Base-by-base conservation (phyloP, 148 eudicot species). In the Rhododendron henanense region DNA sequence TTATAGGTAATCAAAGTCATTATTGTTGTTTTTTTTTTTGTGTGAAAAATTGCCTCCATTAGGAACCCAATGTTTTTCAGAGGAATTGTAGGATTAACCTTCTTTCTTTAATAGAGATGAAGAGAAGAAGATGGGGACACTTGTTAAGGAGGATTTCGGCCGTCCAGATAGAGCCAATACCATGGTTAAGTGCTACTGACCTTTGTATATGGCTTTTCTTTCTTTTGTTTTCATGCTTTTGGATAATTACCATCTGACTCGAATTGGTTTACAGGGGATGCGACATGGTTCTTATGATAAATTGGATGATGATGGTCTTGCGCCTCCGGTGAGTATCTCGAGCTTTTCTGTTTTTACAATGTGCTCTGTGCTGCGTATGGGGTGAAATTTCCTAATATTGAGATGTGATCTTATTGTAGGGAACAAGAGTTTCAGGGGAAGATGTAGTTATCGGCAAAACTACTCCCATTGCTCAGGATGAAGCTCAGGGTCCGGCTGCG, bases 391-490 rank as follows among this genome's bases (percentile, higher is more conserved):
- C 50, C 83, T 51, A 37, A 79, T 19, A 11, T 4, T 44, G 45
- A 69, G 1, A 67, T 37, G 8, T 83, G 83, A 5, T 84, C 86
- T 10, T 78, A n/a, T 89, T 35, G 35, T 89, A 94, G 93, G 99
- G 99, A 76, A 96, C 99, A 59, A 93, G 98, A 88, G 96, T 93
- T 88, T 90, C 97, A 21, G 99, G 99, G 79, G 99, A 96, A 91
- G 99, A 97, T 93, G 99, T 97, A 25, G 93, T 97, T 25, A 97
- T 97, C 55, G 99, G 99, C n/a, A 97, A 97, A 87, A 97, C 99
- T 23, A 95, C 95, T 67, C 99, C 99, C 31, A 91, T 97, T 84
- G 51, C 92, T 63, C 97, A 87, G 10, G 99, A 96, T n/a, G 98
- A 96, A 39, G 92, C 94, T 25, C 93, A 92, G 71, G 99, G 98